Conservation (phyloP, 768 basidiomycete species). For the Psilocybe cubensis region DNA sequence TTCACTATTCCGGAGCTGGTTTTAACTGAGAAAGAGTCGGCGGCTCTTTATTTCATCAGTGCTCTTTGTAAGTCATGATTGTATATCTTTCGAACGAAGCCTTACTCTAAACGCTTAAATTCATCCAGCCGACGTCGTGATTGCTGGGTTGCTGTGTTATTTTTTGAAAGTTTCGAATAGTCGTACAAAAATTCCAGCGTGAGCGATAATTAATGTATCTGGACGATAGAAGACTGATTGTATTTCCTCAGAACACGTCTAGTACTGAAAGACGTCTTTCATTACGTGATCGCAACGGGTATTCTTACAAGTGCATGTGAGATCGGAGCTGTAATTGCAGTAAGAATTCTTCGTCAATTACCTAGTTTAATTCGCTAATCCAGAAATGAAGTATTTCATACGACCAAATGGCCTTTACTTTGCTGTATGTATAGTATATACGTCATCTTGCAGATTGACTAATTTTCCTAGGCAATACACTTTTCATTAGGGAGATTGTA, state of each 20-base stretch:
- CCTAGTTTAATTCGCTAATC: background rate
- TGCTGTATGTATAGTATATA: background rate
- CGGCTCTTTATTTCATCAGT: background rate
- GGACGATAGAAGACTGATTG: background rate
- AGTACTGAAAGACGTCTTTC: background rate
- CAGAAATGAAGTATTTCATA: background rate
- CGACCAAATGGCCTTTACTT: background rate
- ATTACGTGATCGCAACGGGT: background rate
- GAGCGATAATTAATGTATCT: too few species aligned
- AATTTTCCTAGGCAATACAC: background rate
- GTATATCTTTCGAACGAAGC: too few species aligned
- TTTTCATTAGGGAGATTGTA: background rate
- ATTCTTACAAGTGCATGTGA: background rate
- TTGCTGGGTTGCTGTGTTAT: background rate
- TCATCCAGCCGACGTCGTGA: background rate
- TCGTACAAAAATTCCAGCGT: background rate
- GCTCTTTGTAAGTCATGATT: background rate
- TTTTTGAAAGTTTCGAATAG: background rate
- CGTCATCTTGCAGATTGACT: background rate
- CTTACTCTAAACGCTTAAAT: too few species aligned
- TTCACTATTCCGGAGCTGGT: background rate
- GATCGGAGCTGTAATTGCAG: background rate
- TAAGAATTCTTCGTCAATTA: too few species aligned
- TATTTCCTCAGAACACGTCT: background rate
- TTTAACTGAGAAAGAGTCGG: background rate